phyloP scores from a whole-genome alignment of 768 basidiomycete species.

The Glaciozyma antarctica region DNA sequence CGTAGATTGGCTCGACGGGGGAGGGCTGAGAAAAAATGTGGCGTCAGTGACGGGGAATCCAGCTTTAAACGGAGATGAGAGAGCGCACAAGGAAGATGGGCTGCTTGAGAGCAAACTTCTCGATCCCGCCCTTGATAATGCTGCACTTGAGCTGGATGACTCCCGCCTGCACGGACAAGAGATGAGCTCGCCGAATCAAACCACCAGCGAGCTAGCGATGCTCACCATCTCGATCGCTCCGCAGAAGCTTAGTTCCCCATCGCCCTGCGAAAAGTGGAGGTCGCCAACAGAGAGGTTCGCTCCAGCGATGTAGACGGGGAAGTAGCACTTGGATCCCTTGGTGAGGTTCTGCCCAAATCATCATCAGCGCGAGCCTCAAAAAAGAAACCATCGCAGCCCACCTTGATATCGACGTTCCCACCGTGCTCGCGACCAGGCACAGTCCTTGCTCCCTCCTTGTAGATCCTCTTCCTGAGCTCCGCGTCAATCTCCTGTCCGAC shows the following conservation, averaged over 20 bases:
- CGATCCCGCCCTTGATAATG: slow-evolving; percentile 63
- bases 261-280: slow-evolving; percentile 69
- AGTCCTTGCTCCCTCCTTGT: slow-evolving; percentile 60
- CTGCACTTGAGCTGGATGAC: slow-evolving; percentile 62
- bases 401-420: slow-evolving; percentile 42
- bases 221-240: slow-evolving; percentile 2
- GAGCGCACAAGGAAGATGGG: slow-evolving; percentile 61
- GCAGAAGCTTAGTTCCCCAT: slow-evolving; percentile 41
- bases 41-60: not conserved
- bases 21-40: slow-evolving; percentile 48
- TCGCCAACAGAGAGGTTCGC: slow-evolving; percentile 71
- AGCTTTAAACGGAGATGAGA: not conserved
- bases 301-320: slow-evolving; percentile 66
- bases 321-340: slow-evolving; percentile 48
- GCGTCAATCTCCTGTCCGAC: slow-evolving; percentile 56
- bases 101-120: slow-evolving; percentile 63
- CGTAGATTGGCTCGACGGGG: slow-evolving; percentile 64
- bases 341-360: slow-evolving; percentile 59
- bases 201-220: too few species aligned
- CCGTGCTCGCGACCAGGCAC: slow-evolving; percentile 71
- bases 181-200: too few species aligned
- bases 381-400: too few species aligned
- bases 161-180: slow-evolving; percentile 62
- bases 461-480: slow-evolving; percentile 49
- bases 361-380: too few species aligned